These are phyloP conservation scores for Hawksworthiomyces lignivorus DNA, from an alignment of 2,329 filamentous ascomycete genomes.

Conservation along the genomic window DNA sequence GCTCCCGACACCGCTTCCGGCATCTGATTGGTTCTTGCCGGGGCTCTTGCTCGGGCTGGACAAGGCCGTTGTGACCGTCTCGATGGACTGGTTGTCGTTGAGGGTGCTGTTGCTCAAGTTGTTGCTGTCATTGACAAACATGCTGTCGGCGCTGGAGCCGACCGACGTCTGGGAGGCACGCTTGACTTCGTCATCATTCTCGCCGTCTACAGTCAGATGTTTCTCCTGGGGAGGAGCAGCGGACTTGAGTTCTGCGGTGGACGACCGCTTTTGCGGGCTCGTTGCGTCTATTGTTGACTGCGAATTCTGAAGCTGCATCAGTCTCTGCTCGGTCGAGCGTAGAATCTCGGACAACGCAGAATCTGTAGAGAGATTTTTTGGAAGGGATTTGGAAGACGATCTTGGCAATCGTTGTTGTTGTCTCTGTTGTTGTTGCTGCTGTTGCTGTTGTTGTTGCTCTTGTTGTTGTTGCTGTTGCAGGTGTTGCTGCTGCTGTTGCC, in stretches of 20 bases:
- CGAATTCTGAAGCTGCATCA: slow-evolving; percentile 23
- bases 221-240: too few relatives aligned
- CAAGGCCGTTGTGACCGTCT: slow-evolving; percentile 9
- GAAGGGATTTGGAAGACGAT: slow-evolving; percentile 1
- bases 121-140: slow-evolving; percentile 2
- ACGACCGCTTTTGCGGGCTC: background rate
- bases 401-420: background rate
- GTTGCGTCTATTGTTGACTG: background rate
- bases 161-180: slow-evolving; percentile 10
- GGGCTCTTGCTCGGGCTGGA: slow-evolving; percentile 14
- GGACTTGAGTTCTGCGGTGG: background rate
- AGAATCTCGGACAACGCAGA: slow-evolving; percentile 44
- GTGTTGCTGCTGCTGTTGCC: slow-evolving; percentile 1
- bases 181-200: background rate
- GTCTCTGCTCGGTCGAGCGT: slow-evolving; percentile 43
- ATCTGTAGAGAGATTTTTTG: slow-evolving; percentile 27
- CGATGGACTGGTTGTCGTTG: too few relatives aligned
- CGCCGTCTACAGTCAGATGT: background rate
- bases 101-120: background rate
- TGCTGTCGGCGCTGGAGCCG: slow-evolving; percentile 12
- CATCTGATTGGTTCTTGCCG: background rate
- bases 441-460: slow-evolving; percentile 2
- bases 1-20: too few relatives aligned
- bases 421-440: background rate
- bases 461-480: background rate